Percentiles rank a stretch among this genome's conserved stretches.
phyloP scores from a whole-genome alignment of 2,329 filamentous ascomycete genomes.

The Ascochyta lentis region DNA sequence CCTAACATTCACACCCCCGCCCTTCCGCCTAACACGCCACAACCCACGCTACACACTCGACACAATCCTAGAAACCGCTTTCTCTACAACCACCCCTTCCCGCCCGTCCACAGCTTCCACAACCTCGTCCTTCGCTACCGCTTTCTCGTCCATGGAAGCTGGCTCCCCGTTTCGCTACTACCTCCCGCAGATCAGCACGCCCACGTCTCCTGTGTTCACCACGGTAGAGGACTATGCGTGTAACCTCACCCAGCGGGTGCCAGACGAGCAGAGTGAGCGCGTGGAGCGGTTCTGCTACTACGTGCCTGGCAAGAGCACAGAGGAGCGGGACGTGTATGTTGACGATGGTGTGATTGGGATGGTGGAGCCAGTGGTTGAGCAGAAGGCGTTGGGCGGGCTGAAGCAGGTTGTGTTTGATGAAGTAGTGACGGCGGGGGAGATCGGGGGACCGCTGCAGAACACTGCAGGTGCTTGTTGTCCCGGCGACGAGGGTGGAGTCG shows the following conservation, averaged over 20 bases:
- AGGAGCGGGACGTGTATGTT: background rate
- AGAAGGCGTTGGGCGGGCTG: background rate
- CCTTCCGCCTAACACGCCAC: background rate
- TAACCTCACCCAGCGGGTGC: background rate
- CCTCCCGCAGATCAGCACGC: conserved; percentile 5
- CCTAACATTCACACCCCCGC: background rate
- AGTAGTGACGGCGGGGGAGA: background rate
- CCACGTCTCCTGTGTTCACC: background rate
- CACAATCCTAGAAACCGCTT: conserved; percentile 18
- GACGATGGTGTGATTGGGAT: background rate
- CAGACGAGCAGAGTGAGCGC: background rate
- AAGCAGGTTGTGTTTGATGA: background rate
- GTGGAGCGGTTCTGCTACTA: background rate
- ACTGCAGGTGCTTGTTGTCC: background rate
- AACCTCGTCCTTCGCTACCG: background rate
- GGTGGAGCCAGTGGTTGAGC: background rate
- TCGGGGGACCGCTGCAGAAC: background rate
- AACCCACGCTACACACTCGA: background rate
- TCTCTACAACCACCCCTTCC: conserved; percentile 24
- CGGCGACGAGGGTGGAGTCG: background rate
- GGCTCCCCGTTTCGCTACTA: background rate
- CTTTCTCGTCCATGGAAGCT: background rate
- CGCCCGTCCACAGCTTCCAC: conserved; percentile 9
- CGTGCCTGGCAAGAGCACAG: background rate
- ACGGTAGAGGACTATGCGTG: background rate